phyloP scores from a whole-genome alignment of 2,329 filamentous ascomycete species.

The Xylariales sp. region DNA sequence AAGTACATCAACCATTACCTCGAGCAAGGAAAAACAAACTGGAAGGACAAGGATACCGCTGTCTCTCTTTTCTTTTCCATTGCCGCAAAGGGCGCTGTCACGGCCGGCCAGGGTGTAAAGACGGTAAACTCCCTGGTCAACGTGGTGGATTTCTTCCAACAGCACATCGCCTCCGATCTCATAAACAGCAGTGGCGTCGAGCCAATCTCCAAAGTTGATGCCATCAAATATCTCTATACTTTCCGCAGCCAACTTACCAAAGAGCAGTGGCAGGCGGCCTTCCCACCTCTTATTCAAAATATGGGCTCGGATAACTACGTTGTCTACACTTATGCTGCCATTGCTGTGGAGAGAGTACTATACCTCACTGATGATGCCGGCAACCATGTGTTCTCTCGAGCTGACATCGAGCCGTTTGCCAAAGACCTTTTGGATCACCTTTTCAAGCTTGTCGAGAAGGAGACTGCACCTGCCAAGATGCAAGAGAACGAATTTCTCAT shows the following conservation, averaged over 20 bases:
- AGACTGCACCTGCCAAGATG: conserved; percentile 81
- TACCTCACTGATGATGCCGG: conserved; percentile 75
- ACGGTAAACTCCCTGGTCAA: conserved; percentile 84
- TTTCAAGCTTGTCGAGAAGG: conserved; percentile 85
- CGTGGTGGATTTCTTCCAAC: conserved; percentile 92
- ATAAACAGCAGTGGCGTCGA: conserved; percentile 65
- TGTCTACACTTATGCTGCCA: conserved; percentile 95
- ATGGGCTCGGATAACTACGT: conserved; percentile 89
- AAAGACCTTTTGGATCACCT: conserved; percentile 86
- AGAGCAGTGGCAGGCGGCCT: conserved; percentile 85
- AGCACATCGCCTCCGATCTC: conserved; percentile 85
- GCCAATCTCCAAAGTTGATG: conserved; percentile 91
- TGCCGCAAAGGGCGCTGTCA: conserved; percentile 85
- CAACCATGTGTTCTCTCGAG: conserved; percentile 73
- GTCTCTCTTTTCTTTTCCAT: conserved; percentile 94
- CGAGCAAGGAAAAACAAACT: conserved; percentile 74
- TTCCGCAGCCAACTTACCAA: conserved; percentile 94
- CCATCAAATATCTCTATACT: conserved; percentile 95
- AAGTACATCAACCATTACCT: conserved; percentile 86
- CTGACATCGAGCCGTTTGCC: conserved; percentile 74
- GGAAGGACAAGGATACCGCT: conserved; percentile 98
- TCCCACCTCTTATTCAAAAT: conserved; percentile 87
- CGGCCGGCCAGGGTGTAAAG: conserved; percentile 83
- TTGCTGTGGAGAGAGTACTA: conserved; percentile 90
- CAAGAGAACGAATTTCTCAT: conserved; percentile 99